phyloP scores from a whole-genome alignment of 73 alveolate species.

The Paramecium tetraurelia region DNA sequence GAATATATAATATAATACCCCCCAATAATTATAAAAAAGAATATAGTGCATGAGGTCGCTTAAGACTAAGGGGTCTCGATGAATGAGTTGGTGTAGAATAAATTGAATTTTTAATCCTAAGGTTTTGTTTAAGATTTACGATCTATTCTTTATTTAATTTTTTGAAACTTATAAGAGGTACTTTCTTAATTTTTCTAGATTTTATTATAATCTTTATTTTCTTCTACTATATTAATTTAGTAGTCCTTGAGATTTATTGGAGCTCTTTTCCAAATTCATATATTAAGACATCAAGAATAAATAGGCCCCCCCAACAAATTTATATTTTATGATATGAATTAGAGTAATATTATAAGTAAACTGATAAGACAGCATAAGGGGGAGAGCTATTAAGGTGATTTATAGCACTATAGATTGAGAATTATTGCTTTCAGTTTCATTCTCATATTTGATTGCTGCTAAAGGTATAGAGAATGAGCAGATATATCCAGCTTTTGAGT shows the following conservation, averaged over 20 bases:
- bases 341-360: neutral
- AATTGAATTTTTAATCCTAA: neutral
- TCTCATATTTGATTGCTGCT: neutral
- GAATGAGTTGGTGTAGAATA: neutral
- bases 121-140: neutral
- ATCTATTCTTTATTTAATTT: neutral
- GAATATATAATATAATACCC: too few relatives aligned
- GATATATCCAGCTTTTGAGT: neutral
- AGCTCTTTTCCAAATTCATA: neutral
- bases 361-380: neutral
- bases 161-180: neutral
- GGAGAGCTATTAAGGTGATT: neutral
- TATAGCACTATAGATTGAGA: neutral
- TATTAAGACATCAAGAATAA: neutral
- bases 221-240: neutral
- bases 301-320: neutral
- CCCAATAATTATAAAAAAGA: too few relatives aligned
- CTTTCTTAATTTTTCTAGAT: neutral
- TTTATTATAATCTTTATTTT: neutral
- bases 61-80: neutral
- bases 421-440: neutral
- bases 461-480: neutral
- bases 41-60: too few relatives aligned
- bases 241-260: neutral
- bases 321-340: neutral